Evolutionary conservation across 441 rosid species (phyloP).

Genomic region (Bocquillonia castaneifolia): DNA sequence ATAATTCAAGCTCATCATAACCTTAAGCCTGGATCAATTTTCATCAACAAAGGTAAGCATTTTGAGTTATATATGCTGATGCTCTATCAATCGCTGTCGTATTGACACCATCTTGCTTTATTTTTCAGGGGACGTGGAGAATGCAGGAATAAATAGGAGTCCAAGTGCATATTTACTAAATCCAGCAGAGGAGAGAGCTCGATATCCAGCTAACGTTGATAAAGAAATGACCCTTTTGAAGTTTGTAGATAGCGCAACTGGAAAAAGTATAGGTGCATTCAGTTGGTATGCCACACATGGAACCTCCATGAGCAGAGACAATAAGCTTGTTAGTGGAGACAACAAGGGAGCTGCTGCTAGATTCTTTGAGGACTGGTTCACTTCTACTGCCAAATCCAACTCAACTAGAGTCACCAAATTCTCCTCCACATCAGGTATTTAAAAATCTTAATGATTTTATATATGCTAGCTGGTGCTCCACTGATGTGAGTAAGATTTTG

Average conservation of each 20-base stretch:
- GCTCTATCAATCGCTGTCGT: neutral
- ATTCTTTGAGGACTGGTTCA: slow-evolving; percentile 52
- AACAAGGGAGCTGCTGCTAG: slow-evolving; percentile 66
- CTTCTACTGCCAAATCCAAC: slow-evolving; percentile 24
- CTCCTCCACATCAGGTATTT: slow-evolving; percentile 10
- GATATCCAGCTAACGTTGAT: slow-evolving; percentile 40
- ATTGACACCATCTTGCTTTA: neutral
- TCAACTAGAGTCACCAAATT: slow-evolving; percentile 8
- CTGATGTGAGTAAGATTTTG: too few relatives aligned
- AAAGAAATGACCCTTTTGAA: slow-evolving; percentile 51
- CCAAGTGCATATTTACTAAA: slow-evolving; percentile 53
- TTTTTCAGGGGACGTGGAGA: slow-evolving; percentile 39
- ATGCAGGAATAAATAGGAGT: slow-evolving; percentile 55
- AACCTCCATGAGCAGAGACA: slow-evolving; percentile 58
- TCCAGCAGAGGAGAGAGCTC: slow-evolving; percentile 45
- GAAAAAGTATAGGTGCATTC: slow-evolving; percentile 44
- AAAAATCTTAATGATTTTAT: too few relatives aligned
- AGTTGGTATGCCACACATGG: slow-evolving; percentile 62
- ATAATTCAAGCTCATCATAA: slow-evolving; percentile 48
- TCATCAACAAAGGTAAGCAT: slow-evolving; percentile 38
- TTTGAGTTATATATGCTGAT: neutral
- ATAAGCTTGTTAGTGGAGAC: slow-evolving; percentile 55
- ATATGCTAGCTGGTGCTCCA: too few relatives aligned
- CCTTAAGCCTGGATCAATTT: slow-evolving; percentile 44
- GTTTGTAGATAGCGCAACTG: slow-evolving; percentile 29